Conservation (phyloP, 352 stramenopile species). For the Phytopythium montanum region DNA sequence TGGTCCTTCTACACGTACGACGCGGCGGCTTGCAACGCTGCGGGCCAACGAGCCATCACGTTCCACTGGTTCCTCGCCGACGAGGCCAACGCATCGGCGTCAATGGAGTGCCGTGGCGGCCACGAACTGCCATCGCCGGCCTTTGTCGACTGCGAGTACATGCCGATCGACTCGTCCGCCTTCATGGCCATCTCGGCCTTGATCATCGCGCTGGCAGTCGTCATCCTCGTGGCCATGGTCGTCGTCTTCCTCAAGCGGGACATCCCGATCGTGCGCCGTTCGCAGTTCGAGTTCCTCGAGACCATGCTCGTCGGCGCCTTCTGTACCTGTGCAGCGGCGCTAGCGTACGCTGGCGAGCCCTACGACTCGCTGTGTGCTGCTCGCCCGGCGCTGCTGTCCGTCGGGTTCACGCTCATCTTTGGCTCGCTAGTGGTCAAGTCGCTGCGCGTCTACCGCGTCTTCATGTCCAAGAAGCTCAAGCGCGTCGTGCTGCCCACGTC, state of each 20-base stretch:
- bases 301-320: conserved; percentile 6
- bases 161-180: conserved; percentile 1
- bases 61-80: conserved; percentile 18
- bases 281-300: conserved; percentile 21
- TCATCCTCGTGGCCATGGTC: conserved; percentile 6
- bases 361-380: conserved; percentile 9
- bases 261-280: conserved; percentile 18
- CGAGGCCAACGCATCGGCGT: conserved; percentile 3
- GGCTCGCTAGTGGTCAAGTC: conserved; percentile 19
- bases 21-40: conserved; percentile 11
- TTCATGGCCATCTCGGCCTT: conserved; percentile 9
- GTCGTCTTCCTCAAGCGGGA: conserved; percentile 13
- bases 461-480: conserved; percentile 20
- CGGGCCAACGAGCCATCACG: not conserved
- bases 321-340: not conserved
- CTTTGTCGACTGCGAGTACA: conserved; percentile 13
- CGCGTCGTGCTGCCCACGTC: conserved; percentile 12
- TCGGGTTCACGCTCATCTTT: conserved; percentile 19
- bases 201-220: conserved; percentile 2
- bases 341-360: conserved; percentile 11
- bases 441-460: conserved; percentile 30
- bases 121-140: conserved; percentile 1
- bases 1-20: conserved; percentile 23
- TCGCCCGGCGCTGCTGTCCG: conserved; percentile 13
- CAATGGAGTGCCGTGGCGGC: conserved; percentile 12